Percentiles rank a stretch among this genome's conserved stretches.
These are phyloP conservation scores for Paraconiothyrium brasiliense DNA, from an alignment of 2,329 filamentous ascomycete genomes.

Conservation along the genomic window DNA sequence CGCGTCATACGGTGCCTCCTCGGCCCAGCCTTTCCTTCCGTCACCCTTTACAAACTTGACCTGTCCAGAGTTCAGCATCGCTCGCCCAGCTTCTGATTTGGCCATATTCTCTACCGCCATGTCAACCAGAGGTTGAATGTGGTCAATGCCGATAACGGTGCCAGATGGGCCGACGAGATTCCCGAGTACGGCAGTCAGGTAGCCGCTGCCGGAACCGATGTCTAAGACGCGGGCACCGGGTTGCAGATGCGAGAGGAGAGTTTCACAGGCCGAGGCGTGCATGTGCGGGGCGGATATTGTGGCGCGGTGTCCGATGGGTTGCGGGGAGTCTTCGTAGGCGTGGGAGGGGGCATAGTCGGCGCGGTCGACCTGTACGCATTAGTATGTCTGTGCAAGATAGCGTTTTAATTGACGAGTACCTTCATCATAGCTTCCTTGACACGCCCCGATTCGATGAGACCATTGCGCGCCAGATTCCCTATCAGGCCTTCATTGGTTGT, in stretches of 20 bases:
- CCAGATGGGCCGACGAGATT: constrained; percentile 70
- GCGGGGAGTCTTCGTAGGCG: constrained; percentile 79
- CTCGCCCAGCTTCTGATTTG: constrained; percentile 58
- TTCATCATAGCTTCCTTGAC: constrained; percentile 84
- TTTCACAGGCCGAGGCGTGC: constrained; percentile 73
- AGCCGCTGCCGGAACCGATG: constrained; percentile 65
- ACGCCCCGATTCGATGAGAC: constrained; percentile 74
- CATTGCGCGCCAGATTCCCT: constrained; percentile 76
- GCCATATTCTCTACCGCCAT: constrained; percentile 53
- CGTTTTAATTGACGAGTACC: constrained; percentile 55
- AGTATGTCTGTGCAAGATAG: constrained; percentile 14
- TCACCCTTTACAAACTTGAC: constrained; percentile 80
- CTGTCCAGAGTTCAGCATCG: constrained; percentile 69
- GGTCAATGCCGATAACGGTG: constrained; percentile 59
- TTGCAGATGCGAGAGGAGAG: constrained; percentile 66
- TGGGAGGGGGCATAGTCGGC: constrained; percentile 78
- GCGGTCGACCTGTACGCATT: constrained; percentile 75
- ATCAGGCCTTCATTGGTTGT: constrained; percentile 77
- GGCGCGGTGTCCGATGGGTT: constrained; percentile 71
- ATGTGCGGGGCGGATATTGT: constrained; percentile 80
- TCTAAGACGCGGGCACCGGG: constrained; percentile 61
- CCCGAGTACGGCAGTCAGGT: constrained; percentile 87
- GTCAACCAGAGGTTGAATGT: constrained; percentile 58
- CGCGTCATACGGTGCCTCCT: constrained; percentile 76
- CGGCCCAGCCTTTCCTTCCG: constrained; percentile 57